Percentiles rank a stretch among this genome's conserved stretches.
phyloP scores from a whole-genome alignment of 202 grass and related monocot species.

The Zizania palustris region DNA sequence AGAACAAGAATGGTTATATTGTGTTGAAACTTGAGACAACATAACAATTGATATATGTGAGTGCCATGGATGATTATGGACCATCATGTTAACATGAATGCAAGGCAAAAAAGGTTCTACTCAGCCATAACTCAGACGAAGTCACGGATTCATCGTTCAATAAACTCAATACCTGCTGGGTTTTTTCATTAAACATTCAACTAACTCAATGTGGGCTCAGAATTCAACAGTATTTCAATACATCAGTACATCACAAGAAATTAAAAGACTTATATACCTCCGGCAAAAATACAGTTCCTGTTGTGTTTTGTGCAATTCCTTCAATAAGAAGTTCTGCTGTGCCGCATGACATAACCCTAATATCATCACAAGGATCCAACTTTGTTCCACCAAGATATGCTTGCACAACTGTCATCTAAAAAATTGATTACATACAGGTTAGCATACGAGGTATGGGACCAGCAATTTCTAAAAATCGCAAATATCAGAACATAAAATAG shows the following conservation, averaged over 20 bases:
- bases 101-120: neutral
- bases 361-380: conserved; percentile 44
- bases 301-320: conserved; percentile 79
- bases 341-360: conserved; percentile 29
- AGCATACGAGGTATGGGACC: too few relatives aligned
- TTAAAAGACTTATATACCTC: conserved; percentile 37
- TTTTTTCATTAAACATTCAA: too few relatives aligned
- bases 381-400: conserved; percentile 55
- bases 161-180: too few relatives aligned
- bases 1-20: conserved; percentile 20
- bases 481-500: too few relatives aligned
- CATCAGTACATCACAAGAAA: too few relatives aligned
- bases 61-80: conserved; percentile 10
- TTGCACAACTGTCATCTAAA: conserved; percentile 72
- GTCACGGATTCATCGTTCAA: too few relatives aligned
- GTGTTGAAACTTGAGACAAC: neutral
- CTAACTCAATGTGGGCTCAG: too few relatives aligned
- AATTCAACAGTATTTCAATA: too few relatives aligned
- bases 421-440: conserved; percentile 18
- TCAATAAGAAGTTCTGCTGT: conserved; percentile 55
- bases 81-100: conserved; percentile 6
- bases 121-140: too few relatives aligned
- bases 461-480: too few relatives aligned
- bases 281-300: conserved; percentile 63
- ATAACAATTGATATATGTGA: conserved; percentile 11